These are phyloP conservation scores for Verticillium nonalfalfae DNA, from an alignment of 2,329 filamentous ascomycete genomes.

Conservation along the genomic window DNA sequence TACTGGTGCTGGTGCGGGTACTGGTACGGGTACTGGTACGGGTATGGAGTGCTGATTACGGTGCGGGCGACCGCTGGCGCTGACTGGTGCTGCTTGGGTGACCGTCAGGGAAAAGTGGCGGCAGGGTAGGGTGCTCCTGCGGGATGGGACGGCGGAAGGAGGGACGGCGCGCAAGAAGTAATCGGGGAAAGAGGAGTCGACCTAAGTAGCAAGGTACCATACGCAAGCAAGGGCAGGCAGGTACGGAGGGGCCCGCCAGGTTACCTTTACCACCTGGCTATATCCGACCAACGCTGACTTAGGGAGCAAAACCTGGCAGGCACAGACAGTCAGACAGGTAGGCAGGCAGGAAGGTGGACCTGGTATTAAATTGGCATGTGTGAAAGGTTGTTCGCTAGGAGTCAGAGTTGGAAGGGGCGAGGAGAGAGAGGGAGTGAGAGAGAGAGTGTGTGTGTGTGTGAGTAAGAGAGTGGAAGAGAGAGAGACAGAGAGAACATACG, in stretches of 20 bases:
- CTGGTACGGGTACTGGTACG: not conserved
- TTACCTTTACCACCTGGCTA: not conserved
- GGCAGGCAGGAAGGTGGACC: not conserved
- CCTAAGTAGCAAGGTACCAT: not conserved
- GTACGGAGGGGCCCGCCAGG: not conserved
- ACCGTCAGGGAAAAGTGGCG: not conserved
- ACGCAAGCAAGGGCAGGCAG: not conserved
- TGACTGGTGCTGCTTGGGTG: not conserved
- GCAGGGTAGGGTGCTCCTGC: not conserved
- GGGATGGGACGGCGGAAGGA: slow-evolving; percentile 2
- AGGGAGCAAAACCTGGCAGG: not conserved
- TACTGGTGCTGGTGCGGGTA: not conserved
- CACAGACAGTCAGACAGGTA: not conserved
- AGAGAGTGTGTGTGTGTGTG: too few species aligned
- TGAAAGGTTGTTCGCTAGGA: not conserved
- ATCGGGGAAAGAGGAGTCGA: slow-evolving; percentile 1
- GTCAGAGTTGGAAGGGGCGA: not conserved
- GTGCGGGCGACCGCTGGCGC: not conserved
- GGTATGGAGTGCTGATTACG: not conserved
- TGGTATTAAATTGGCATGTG: not conserved
- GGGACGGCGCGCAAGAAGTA: slow-evolving; percentile 6
- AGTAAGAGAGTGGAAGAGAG: too few species aligned
- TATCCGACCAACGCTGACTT: not conserved
- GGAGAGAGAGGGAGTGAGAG: not conserved
- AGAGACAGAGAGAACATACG: not conserved